phyloP scores from a whole-genome alignment of 257 asterid genomes.

The Leptodermis oblonga region DNA sequence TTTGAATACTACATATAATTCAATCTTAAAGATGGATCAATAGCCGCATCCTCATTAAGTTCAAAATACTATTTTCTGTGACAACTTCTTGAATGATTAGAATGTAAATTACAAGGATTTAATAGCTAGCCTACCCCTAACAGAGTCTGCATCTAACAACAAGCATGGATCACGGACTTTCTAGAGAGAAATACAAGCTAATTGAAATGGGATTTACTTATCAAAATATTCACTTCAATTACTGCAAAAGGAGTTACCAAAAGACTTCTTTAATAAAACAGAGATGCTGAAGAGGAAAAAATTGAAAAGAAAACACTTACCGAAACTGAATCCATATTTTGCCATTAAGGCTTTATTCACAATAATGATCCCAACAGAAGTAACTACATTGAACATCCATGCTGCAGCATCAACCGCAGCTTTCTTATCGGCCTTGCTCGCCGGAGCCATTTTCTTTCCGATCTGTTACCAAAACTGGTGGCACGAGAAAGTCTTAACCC shows the following conservation, averaged over 20 bases:
- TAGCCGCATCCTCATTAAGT: background rate
- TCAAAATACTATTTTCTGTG: background rate
- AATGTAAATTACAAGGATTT: background rate
- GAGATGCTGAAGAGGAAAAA: background rate
- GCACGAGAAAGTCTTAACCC: constrained; percentile 38
- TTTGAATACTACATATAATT: background rate
- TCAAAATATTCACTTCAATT: background rate
- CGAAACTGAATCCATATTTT: constrained; percentile 93
- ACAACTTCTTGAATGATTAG: background rate
- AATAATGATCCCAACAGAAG: constrained; percentile 92
- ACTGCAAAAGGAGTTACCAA: background rate
- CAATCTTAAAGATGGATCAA: background rate
- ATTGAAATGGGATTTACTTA: background rate
- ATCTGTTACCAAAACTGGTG: constrained; percentile 22
- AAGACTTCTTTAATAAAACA: background rate
- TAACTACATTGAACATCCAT: constrained; percentile 94
- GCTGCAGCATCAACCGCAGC: constrained; percentile 91
- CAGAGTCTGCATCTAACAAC: background rate
- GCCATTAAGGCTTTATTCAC: constrained; percentile 98
- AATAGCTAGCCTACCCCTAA: background rate
- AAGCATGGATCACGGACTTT: background rate
- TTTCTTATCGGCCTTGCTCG: constrained; percentile 90
- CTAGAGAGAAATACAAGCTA: background rate
- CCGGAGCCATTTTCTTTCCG: constrained; percentile 60
- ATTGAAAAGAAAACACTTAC: constrained; percentile 34